These are phyloP conservation scores for Yamadazyma friedrichii DNA, from an alignment of 1,139 yeast species.

Conservation along the genomic window DNA sequence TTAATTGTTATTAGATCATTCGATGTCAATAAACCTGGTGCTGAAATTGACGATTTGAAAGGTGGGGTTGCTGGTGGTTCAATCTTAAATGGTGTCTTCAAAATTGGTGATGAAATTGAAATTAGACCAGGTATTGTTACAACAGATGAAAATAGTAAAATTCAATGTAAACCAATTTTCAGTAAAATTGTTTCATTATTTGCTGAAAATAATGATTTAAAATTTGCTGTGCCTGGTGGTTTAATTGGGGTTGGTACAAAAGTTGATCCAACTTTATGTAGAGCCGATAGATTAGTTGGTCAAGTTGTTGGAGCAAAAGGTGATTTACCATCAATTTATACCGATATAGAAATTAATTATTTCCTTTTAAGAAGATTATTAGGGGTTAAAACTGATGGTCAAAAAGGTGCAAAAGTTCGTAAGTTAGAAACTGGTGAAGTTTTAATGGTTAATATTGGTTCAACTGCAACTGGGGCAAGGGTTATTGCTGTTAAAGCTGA, in stretches of 20 bases:
- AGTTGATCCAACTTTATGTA: conserved; percentile 97
- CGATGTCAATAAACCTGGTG: conserved; percentile 98
- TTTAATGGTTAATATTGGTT: conserved; percentile 98
- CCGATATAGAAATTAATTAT: conserved; percentile 96
- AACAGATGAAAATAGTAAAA: conserved; percentile 87
- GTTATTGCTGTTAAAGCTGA: conserved; percentile 98
- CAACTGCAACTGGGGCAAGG: conserved; percentile 99
- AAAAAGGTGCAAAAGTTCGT: conserved; percentile 90
- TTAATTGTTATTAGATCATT: conserved; percentile 97
- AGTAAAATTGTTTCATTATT: conserved; percentile 90
- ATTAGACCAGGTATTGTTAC: conserved; percentile 98
- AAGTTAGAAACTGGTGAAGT: conserved; percentile 94
- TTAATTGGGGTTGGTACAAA: conserved; percentile 99
- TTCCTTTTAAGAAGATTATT: conserved; percentile 93
- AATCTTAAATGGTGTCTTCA: conserved; percentile 93
- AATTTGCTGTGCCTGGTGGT: conserved; percentile 99
- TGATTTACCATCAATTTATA: conserved; percentile 90
- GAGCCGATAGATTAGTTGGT: conserved; percentile 99
- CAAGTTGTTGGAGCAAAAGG: conserved; percentile 99
- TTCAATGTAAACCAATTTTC: conserved; percentile 94
- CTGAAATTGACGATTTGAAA: conserved; percentile 93
- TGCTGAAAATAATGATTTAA: conserved; percentile 96
- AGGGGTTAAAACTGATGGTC: conserved; percentile 98
- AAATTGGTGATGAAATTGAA: conserved; percentile 97
- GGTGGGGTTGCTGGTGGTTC: conserved; percentile 99